phyloP scores from a whole-genome alignment of 2,329 filamentous ascomycete species.

The Lasiodiplodia gonubiensis region DNA sequence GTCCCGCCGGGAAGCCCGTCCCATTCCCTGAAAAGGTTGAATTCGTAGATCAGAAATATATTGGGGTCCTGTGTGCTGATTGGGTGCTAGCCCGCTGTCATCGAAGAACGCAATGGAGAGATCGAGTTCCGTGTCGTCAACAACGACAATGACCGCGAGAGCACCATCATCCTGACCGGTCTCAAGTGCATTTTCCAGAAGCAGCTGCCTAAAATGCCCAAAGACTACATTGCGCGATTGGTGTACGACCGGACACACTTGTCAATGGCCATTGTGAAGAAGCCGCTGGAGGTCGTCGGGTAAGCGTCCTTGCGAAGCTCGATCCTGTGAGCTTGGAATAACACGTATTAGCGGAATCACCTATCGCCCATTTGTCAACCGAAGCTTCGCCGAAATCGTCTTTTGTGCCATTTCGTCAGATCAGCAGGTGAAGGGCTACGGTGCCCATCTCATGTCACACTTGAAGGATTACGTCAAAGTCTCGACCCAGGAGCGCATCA shows the following conservation, averaged over 20 bases:
- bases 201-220: constrained; percentile 98
- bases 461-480: constrained; percentile 98
- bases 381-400: constrained; percentile 95
- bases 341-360: constrained; percentile 78
- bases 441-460: constrained; percentile 96
- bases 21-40: constrained; percentile 86
- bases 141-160: constrained; percentile 88
- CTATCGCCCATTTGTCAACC: constrained; percentile 89
- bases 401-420: constrained; percentile 98
- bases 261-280: constrained; percentile 96
- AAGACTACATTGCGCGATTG: constrained; percentile 96
- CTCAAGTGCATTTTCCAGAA: constrained; percentile 99
- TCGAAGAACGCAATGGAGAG: constrained; percentile 91
- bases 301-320: constrained; percentile 40
- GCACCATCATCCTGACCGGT: constrained; percentile 91
- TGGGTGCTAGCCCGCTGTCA: constrained; percentile 72
- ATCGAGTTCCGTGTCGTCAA: constrained; percentile 98
- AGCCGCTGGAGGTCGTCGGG: constrained; percentile 88
- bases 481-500: constrained; percentile 77
- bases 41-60: not conserved
- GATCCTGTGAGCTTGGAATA: not conserved
- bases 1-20: constrained; percentile 66
- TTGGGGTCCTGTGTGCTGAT: constrained; percentile 34
- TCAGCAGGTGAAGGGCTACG: constrained; percentile 98
- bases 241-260: constrained; percentile 97